Conservation (phyloP, 495 filamentous ascomycete genomes). For the Aspergillus nidulans region DNA sequence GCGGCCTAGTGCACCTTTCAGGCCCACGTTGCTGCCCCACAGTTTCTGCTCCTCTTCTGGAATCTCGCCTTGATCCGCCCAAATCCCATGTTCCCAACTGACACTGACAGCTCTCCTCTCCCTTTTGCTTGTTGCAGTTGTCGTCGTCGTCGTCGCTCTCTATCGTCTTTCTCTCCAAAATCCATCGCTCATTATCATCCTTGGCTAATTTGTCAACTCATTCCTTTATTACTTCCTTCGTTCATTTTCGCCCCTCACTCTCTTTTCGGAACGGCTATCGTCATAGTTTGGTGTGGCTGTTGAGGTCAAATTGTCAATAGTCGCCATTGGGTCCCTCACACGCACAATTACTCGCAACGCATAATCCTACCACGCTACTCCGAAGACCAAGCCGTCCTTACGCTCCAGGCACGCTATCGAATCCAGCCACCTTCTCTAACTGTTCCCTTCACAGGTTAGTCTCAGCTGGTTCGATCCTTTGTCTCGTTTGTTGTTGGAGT, state of each 20-base stretch:
- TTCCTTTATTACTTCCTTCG: constrained; percentile 13
- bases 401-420: constrained; percentile 2
- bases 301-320: background rate
- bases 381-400: background rate
- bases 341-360: constrained; percentile 1
- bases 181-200: background rate
- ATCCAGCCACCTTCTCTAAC: background rate
- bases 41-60: constrained; percentile 1
- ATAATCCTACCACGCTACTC: background rate
- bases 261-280: constrained; percentile 4
- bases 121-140: no score
- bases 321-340: background rate
- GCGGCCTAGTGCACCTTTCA: background rate
- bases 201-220: background rate
- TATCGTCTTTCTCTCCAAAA: background rate
- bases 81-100: background rate
- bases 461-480: background rate
- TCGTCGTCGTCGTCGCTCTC: background rate
- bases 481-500: background rate
- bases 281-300: constrained; percentile 8
- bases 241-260: background rate
- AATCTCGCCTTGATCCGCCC: background rate
- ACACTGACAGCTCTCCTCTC: background rate
- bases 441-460: constrained; percentile 1
- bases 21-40: constrained; percentile 2